These are phyloP conservation scores for Fusarium haematococcum DNA, from an alignment of 2,329 filamentous ascomycete genomes.

Conservation along the genomic window DNA sequence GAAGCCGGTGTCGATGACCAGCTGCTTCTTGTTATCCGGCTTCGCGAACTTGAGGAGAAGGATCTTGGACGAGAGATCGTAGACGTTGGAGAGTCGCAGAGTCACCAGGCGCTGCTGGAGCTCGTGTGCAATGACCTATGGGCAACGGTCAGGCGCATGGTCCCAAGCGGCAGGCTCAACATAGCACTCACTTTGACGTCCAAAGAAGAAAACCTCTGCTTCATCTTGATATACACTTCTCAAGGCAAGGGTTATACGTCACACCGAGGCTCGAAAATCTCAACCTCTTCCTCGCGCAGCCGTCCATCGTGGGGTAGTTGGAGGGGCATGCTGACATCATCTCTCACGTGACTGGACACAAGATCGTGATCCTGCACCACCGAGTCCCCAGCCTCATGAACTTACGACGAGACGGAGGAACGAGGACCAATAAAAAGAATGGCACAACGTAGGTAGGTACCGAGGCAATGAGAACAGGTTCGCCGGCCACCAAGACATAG, in stretches of 20 bases:
- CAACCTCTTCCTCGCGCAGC: slow-evolving; percentile 21
- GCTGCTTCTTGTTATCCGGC: slow-evolving; percentile 87
- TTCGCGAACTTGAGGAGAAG: slow-evolving; percentile 96
- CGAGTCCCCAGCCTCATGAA: background rate
- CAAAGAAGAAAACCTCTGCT: slow-evolving; percentile 83
- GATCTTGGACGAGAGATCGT: slow-evolving; percentile 95
- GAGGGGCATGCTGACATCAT: slow-evolving; percentile 40
- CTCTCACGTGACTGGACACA: slow-evolving; percentile 18
- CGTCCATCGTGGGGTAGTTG: slow-evolving; percentile 27
- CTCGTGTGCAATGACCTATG: slow-evolving; percentile 92
- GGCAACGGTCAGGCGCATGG: slow-evolving; percentile 9
- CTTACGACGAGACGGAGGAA: background rate
- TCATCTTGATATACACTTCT: slow-evolving; percentile 64
- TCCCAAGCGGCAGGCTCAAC: background rate
- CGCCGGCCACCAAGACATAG: too few species aligned
- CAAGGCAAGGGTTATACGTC: background rate
- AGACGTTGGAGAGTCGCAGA: slow-evolving; percentile 90
- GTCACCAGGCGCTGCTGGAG: slow-evolving; percentile 80
- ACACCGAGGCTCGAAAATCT: slow-evolving; percentile 25
- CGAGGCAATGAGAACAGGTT: too few species aligned
- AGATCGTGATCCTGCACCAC: background rate
- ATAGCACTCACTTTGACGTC: slow-evolving; percentile 72
- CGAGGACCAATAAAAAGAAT: too few species aligned
- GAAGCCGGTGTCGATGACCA: slow-evolving; percentile 95
- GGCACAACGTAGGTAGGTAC: too few species aligned